These are phyloP conservation scores for Diaporthe velutina DNA, from an alignment of 2,329 filamentous ascomycete species.

Conservation along the genomic window DNA sequence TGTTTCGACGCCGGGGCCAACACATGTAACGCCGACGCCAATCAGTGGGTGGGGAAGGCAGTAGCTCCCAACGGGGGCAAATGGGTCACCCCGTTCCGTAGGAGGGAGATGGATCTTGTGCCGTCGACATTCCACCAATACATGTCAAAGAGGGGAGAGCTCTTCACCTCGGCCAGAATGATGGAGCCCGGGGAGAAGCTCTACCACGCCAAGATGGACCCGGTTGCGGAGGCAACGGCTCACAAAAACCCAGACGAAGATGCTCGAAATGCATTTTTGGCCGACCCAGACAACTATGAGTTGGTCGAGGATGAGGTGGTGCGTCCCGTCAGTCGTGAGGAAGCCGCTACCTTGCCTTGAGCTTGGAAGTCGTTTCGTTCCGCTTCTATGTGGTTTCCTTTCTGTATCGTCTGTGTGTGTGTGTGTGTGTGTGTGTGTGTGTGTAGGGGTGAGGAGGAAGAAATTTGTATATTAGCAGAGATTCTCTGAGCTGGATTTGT, in stretches of 20 bases:
- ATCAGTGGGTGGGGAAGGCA: not conserved
- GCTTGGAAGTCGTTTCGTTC: not conserved
- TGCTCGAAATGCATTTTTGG: not conserved
- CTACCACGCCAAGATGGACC: not conserved
- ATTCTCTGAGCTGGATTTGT: too few species aligned
- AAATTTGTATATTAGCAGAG: not conserved
- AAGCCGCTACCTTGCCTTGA: conserved; percentile 3
- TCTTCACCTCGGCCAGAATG: not conserved
- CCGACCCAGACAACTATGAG: conserved; percentile 16
- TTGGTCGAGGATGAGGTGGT: conserved; percentile 15
- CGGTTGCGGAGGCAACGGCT: not conserved
- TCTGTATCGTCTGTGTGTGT: too few species aligned
- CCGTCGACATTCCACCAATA: not conserved
- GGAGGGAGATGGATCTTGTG: not conserved
- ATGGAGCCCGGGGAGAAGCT: conserved; percentile 11
- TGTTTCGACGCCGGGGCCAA: not conserved
- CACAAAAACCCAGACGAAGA: not conserved
- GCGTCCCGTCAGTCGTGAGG: not conserved
- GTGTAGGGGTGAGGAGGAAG: not conserved
- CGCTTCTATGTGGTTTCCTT: not conserved
- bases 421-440: too few species aligned
- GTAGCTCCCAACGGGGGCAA: not conserved
- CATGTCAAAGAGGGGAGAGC: conserved; percentile 10
- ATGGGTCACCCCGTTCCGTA: not conserved
- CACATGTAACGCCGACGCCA: not conserved